phyloP scores from a whole-genome alignment of 768 basidiomycete species.

The Lentinula boryana region DNA sequence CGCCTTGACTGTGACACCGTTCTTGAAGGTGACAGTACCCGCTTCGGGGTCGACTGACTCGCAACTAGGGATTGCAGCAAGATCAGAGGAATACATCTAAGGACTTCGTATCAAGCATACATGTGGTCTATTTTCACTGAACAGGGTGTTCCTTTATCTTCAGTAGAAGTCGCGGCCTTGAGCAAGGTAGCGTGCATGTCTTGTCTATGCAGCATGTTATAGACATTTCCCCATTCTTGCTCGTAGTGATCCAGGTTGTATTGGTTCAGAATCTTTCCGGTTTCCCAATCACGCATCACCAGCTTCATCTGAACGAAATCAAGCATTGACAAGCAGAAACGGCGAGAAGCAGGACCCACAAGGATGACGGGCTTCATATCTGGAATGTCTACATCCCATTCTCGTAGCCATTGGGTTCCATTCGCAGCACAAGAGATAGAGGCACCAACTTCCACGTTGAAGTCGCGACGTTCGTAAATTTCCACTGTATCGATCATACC shows the following conservation, averaged over 20 bases:
- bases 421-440: constrained; percentile 28
- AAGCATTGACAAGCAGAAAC: neutral
- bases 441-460: constrained; percentile 26
- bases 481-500: constrained; percentile 12
- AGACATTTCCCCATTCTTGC: constrained; percentile 14
- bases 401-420: constrained; percentile 25
- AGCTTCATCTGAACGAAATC: constrained; percentile 17
- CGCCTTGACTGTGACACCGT: constrained; percentile 17
- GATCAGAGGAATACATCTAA: neutral
- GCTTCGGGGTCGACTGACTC: constrained; percentile 17
- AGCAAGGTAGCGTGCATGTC: constrained; percentile 26
- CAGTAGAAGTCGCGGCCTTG: constrained; percentile 17
- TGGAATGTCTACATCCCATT: constrained; percentile 25
- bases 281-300: constrained; percentile 28
- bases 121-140: constrained; percentile 16
- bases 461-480: constrained; percentile 22
- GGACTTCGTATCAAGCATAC: neutral
- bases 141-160: constrained; percentile 21
- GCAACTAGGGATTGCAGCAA: constrained; percentile 11
- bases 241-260: constrained; percentile 24
- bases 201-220: constrained; percentile 25
- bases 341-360: neutral
- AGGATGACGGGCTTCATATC: constrained; percentile 23
- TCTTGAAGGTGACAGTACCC: constrained; percentile 19
- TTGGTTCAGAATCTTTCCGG: constrained; percentile 22